Base-by-base conservation (phyloP, 768 basidiomycete species). In the Pluteus cervinus region DNA sequence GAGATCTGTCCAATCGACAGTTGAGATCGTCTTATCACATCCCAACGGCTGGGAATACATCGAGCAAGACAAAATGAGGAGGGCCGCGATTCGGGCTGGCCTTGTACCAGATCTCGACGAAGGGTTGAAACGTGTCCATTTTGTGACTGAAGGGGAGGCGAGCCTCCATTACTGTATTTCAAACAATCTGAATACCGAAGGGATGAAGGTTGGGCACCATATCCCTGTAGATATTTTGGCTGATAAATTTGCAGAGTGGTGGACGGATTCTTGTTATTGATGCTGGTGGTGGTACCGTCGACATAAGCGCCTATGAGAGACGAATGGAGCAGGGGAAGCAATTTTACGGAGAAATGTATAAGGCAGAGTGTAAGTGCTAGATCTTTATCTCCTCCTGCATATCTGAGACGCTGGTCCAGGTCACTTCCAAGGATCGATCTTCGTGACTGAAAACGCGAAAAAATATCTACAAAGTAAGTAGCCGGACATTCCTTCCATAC, bases 21-120 rank as follows among this genome's bases (percentile, higher is more conserved):
- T 73, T 20, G 65, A 76, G 22, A 74, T 69, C 40, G 63, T 82
- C 4, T 62, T 81, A 11, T 68, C 69, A 1, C 79, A 80, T 45
- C 79, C 79, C 4, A 80, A 81, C 44, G 79, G 75, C 0, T 82
- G 79, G 79, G 79, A 73, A 43, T 74, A 75, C 1, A 54, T 51
- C 1, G 79, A 82, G 46, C 80, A 81, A 44, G 58, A 56, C 16
- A 60, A 68, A 46, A 75, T 81, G 58, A 68, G 79, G 3, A 53
- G 53, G 16, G 79, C 79, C 1, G 75, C 75, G 0, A 56, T 70
- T 1, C 40, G 51, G 14, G 79, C 75, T 0, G 73, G 74, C 6
- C 61, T 82, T 14, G 57, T 81, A 7, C 55, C 66, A 0, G 54
- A 69, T 36, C 61, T 52, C 0, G 40, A 49, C 1, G 55, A 54